Evolutionary conservation across 1,284 basidiomycete species (phyloP).

Genomic region (Rhizopogon parksii): DNA sequence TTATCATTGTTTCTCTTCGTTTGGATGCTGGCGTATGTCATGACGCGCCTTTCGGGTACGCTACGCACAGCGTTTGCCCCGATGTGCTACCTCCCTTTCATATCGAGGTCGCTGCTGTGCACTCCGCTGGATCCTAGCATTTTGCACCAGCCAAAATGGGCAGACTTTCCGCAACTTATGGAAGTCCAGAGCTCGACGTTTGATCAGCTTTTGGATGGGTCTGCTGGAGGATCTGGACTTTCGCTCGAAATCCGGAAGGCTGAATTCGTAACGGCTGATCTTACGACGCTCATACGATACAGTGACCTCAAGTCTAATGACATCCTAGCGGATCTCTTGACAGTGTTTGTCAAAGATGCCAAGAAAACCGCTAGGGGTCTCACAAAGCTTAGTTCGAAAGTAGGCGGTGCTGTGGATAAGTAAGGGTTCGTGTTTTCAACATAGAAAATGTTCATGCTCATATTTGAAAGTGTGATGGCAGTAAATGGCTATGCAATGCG

Average conservation of each 20-base stretch:
- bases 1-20: conserved; percentile 48
- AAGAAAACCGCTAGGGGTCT: conserved; percentile 51
- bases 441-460: not conserved
- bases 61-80: conserved; percentile 45
- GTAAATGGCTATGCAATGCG: conserved; percentile 62
- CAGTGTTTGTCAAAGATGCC: conserved; percentile 51
- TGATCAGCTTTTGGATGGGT: conserved; percentile 53
- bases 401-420: conserved; percentile 65
- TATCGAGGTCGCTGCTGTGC: conserved; percentile 46
- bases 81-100: conserved; percentile 52
- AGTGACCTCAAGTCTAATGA: conserved; percentile 57
- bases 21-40: conserved; percentile 40
- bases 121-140: conserved; percentile 12
- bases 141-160: conserved; percentile 24
- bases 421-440: conserved; percentile 26
- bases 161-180: conserved; percentile 54
- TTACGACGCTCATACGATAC: conserved; percentile 50
- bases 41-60: conserved; percentile 33
- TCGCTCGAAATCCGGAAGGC: conserved; percentile 64
- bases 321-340: conserved; percentile 43
- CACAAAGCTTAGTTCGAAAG: conserved; percentile 51
- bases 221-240: conserved; percentile 47
- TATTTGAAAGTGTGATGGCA: conserved; percentile 49
- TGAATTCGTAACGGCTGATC: conserved; percentile 66
- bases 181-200: conserved; percentile 55